Conservation (phyloP, 345 rosid genomes). For the Linum usitatissimum region DNA sequence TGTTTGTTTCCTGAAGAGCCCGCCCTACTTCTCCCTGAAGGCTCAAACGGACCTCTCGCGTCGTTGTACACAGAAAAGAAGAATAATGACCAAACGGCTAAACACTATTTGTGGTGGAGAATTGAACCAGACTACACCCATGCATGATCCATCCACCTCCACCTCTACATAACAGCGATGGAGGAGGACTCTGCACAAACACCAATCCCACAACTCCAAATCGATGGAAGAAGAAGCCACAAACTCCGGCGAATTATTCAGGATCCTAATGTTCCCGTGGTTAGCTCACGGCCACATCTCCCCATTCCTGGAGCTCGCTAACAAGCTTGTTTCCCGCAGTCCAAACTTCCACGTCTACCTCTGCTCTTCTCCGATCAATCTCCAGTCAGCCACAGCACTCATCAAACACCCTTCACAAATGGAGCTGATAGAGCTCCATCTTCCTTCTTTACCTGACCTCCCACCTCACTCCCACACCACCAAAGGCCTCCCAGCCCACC, state of each 20-base stretch:
- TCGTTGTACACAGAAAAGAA: too few species aligned
- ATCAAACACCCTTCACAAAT: conserved; percentile 15
- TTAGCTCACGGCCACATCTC: conserved; percentile 37
- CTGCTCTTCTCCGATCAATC: conserved; percentile 28
- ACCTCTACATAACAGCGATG: too few species aligned
- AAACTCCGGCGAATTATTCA: background rate
- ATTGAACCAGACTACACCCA: too few species aligned
- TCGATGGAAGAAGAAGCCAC: background rate
- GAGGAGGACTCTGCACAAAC: too few species aligned
- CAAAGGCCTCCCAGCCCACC: conserved; percentile 27
- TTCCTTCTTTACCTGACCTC: conserved; percentile 20
- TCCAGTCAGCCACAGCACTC: conserved; percentile 15
- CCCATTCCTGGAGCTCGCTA: conserved; percentile 35
- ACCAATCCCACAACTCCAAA: background rate
- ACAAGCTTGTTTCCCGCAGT: conserved; percentile 20
- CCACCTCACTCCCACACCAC: conserved; percentile 40
- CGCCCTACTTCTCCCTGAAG: too few species aligned
- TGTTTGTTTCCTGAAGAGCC: too few species aligned
- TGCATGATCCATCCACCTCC: too few species aligned
- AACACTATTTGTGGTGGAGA: too few species aligned
- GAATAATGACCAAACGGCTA: too few species aligned
- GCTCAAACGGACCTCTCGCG: too few species aligned
- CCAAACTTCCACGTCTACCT: conserved; percentile 21
- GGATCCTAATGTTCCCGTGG: conserved; percentile 39
- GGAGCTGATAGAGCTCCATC: conserved; percentile 25